Conservation (phyloP, 257 asterid species). For the Asclepias syriaca region DNA sequence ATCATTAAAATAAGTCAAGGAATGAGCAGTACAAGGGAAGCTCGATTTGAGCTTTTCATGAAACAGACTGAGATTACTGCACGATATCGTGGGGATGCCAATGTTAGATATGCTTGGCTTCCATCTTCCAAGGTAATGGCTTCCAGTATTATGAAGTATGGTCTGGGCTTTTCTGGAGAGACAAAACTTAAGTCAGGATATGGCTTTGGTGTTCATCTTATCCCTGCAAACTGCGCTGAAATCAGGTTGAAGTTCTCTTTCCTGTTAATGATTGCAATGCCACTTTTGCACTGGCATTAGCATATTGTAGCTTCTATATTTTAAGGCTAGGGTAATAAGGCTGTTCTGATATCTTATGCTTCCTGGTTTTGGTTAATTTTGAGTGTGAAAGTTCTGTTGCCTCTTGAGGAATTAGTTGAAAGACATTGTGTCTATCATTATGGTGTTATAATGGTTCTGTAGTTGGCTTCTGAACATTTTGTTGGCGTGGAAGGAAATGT, state of each 20-base stretch:
- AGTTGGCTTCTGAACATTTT: background rate
- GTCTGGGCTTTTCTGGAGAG: slow-evolving; percentile 45
- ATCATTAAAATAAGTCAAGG: slow-evolving; percentile 42
- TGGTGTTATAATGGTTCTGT: background rate
- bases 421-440: background rate
- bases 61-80: slow-evolving; percentile 64
- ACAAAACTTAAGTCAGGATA: slow-evolving; percentile 30
- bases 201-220: slow-evolving; percentile 62
- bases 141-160: slow-evolving; percentile 48
- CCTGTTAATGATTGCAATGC: slow-evolving; percentile 2
- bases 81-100: slow-evolving; percentile 66
- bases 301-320: background rate
- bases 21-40: slow-evolving; percentile 31
- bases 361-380: background rate
- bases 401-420: background rate
- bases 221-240: slow-evolving; percentile 63
- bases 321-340: background rate
- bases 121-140: slow-evolving; percentile 58
- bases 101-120: slow-evolving; percentile 78
- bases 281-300: background rate
- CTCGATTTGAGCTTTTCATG: slow-evolving; percentile 62
- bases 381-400: background rate
- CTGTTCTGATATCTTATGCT: background rate
- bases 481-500: background rate
- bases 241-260: slow-evolving; percentile 51